phyloP scores from a whole-genome alignment of 2,329 filamentous ascomycete species.

The Emergomyces orientalis region DNA sequence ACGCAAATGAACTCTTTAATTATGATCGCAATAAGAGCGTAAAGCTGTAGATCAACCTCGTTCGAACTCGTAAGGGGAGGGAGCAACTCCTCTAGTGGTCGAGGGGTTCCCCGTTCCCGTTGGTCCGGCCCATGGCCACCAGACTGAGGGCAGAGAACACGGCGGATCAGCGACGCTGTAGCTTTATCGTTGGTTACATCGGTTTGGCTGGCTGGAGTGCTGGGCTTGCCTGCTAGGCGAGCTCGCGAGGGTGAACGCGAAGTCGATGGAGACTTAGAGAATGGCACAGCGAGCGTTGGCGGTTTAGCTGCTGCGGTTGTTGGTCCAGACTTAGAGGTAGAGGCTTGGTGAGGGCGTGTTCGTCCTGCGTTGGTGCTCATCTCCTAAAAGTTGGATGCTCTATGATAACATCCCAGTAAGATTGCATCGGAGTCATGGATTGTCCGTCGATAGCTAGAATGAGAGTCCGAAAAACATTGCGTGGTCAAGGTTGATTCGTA shows the following conservation, averaged over 20 bases:
- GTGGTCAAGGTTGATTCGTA: neutral
- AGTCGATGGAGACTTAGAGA: conserved; percentile 23
- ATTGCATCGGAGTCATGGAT: conserved; percentile 7
- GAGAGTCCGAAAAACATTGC: neutral
- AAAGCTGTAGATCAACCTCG: conserved; percentile 85
- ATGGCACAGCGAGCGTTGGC: conserved; percentile 23
- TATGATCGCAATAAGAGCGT: conserved; percentile 82
- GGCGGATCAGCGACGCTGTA: conserved; percentile 72
- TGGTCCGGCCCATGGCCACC: conserved; percentile 41
- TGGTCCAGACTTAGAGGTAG: conserved; percentile 29
- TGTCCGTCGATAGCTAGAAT: neutral
- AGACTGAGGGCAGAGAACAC: conserved; percentile 66
- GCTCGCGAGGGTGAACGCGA: conserved; percentile 27
- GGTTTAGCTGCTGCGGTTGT: conserved; percentile 26
- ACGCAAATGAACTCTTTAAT: conserved; percentile 81
- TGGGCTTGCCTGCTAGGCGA: conserved; percentile 16
- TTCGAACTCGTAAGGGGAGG: conserved; percentile 91
- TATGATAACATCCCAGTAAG: neutral
- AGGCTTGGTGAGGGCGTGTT: conserved; percentile 34
- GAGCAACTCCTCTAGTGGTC: conserved; percentile 68
- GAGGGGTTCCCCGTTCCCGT: conserved; percentile 48
- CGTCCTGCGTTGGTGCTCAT: conserved; percentile 30
- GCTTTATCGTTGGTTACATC: conserved; percentile 62
- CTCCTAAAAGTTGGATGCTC: conserved; percentile 21
- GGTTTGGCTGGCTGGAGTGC: conserved; percentile 25